phyloP scores from a whole-genome alignment of 768 basidiomycete genomes.

The Mycena rebaudengoi region DNA sequence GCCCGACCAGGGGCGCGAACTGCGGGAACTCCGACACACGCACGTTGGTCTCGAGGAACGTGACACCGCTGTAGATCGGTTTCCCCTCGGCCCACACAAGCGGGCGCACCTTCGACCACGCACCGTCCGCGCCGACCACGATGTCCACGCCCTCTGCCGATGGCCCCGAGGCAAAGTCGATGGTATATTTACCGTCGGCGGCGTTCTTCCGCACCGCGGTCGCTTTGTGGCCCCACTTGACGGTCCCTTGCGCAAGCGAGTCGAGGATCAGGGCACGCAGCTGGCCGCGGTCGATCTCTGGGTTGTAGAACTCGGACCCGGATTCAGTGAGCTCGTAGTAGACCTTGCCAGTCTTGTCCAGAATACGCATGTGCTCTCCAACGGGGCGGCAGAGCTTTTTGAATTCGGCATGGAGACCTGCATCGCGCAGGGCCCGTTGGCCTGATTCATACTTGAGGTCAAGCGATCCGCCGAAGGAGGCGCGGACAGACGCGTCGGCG shows the following conservation, averaged over 20 bases:
- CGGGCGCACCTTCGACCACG: slow-evolving; percentile 41
- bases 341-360: slow-evolving; percentile 18
- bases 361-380: slow-evolving; percentile 11
- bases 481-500: slow-evolving; percentile 8
- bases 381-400: slow-evolving; percentile 21
- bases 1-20: slow-evolving; percentile 27
- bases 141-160: background rate
- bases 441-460: slow-evolving; percentile 27
- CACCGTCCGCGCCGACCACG: slow-evolving; percentile 16
- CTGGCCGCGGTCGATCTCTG: slow-evolving; percentile 22
- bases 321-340: background rate
- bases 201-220: background rate
- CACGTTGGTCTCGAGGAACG: slow-evolving; percentile 17
- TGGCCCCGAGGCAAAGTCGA: slow-evolving; percentile 32
- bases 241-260: slow-evolving; percentile 22
- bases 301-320: slow-evolving; percentile 13
- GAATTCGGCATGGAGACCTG: slow-evolving; percentile 25
- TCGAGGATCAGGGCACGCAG: slow-evolving; percentile 32
- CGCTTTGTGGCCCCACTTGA: slow-evolving; percentile 22
- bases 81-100: slow-evolving; percentile 33
- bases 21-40: slow-evolving; percentile 23
- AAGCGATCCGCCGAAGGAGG: slow-evolving; percentile 20
- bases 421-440: slow-evolving; percentile 24
- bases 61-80: slow-evolving; percentile 39
- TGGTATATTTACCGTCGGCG: background rate